Evolutionary conservation across 225 moss, liverwort and hornwort species (phyloP).

Genomic region (Asterella californica): DNA sequence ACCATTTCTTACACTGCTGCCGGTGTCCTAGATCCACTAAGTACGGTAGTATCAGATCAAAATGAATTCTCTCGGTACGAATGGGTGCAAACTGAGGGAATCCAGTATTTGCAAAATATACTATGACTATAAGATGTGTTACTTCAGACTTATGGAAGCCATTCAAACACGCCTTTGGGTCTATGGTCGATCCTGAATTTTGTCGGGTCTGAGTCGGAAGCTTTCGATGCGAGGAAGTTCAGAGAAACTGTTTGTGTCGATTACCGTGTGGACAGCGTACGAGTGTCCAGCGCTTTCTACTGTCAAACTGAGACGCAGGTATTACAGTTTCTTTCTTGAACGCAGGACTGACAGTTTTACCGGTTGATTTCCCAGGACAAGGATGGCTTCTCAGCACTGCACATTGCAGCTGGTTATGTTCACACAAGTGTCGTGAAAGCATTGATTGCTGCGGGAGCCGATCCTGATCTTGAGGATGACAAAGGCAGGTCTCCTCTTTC

Average conservation of each 20-base stretch:
- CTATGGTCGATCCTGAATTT: too few species aligned
- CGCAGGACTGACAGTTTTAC: not conserved
- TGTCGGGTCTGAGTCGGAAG: not conserved
- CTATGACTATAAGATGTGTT: not conserved
- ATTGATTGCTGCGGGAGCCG: conserved; percentile 68
- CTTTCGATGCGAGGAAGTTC: not conserved
- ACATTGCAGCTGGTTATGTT: conserved; percentile 92
- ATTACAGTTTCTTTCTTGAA: not conserved
- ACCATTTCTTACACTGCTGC: too few species aligned
- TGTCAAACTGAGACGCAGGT: not conserved
- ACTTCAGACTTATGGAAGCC: not conserved
- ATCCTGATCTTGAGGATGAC: conserved; percentile 84
- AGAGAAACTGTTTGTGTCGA: not conserved
- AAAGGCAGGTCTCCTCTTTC: conserved; percentile 82
- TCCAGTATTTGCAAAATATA: too few species aligned
- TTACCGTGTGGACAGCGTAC: not conserved
- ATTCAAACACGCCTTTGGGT: too few species aligned
- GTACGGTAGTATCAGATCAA: too few species aligned
- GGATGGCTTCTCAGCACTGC: conserved; percentile 82
- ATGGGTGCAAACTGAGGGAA: too few species aligned
- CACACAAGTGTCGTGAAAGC: conserved; percentile 76
- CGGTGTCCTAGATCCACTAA: too few species aligned
- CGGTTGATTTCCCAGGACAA: conserved; percentile 43
- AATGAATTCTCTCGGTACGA: too few species aligned
- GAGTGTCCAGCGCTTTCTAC: not conserved